A percentile compares a stretch with the other conserved stretches of the same genome.
Evolutionary conservation across 1,139 yeast genomes (phyloP).

Genomic region (Petasospora rhodanensis): DNA sequence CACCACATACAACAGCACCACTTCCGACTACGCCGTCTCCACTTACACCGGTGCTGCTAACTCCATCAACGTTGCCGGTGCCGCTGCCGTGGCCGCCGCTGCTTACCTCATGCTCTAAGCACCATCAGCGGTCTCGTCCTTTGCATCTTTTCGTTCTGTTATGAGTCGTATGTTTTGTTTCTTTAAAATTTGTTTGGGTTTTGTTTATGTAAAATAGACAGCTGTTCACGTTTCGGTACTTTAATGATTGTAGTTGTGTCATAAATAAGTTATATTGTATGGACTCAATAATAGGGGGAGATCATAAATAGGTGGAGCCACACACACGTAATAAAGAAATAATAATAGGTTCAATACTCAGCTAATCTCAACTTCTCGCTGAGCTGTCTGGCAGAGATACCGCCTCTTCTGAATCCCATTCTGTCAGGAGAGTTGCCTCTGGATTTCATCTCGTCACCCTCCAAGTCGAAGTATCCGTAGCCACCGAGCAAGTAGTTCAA

Average conservation of each 20-base stretch:
- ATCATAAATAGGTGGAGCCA: too few relatives aligned
- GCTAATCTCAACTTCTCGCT: slow-evolving; percentile 71
- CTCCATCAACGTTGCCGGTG: slow-evolving; percentile 17
- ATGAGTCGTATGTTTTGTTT: slow-evolving; percentile 6
- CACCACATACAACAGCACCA: slow-evolving; percentile 25
- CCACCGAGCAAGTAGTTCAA: slow-evolving; percentile 64
- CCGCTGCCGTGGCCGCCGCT: slow-evolving; percentile 16
- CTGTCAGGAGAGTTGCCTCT: slow-evolving; percentile 70
- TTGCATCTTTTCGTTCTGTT: too few relatives aligned
- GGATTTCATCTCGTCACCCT: slow-evolving; percentile 63
- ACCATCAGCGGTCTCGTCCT: too few relatives aligned
- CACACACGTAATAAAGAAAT: too few relatives aligned
- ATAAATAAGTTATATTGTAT: too few relatives aligned
- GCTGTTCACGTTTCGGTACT: too few relatives aligned
- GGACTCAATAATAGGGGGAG: too few relatives aligned
- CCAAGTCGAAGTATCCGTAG: slow-evolving; percentile 73
- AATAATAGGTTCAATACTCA: slow-evolving; percentile 62
- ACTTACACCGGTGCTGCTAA: slow-evolving; percentile 24
- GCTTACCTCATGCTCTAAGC: slow-evolving; percentile 19
- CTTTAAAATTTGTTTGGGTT: slow-evolving; percentile 6
- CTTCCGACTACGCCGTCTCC: slow-evolving; percentile 24
- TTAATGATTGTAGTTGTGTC: too few relatives aligned
- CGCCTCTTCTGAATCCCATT: slow-evolving; percentile 39
- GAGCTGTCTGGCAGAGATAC: slow-evolving; percentile 55
- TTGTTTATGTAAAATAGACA: slow-evolving; percentile 13